Percentiles rank a stretch among this genome's conserved stretches.
These are phyloP conservation scores for Physcomitrellopsis africana DNA, from an alignment of 225 moss, liverwort and hornwort species.

Conservation along the genomic window DNA sequence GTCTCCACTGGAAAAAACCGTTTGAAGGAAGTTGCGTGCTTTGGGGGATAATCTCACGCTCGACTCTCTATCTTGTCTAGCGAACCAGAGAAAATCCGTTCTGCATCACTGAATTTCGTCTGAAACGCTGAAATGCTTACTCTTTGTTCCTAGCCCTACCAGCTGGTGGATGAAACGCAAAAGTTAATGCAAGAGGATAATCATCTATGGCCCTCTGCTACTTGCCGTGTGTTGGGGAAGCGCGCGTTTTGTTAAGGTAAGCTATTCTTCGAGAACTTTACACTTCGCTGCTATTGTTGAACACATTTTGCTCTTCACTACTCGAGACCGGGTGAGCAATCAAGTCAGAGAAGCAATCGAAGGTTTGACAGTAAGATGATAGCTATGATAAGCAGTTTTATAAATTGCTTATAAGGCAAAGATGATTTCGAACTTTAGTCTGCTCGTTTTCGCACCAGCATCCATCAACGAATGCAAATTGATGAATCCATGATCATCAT, in stretches of 20 bases:
- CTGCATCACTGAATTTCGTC: neutral
- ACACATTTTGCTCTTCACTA: too few species aligned
- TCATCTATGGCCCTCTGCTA: conserved; percentile 36
- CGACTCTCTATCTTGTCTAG: neutral
- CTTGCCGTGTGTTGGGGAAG: conserved; percentile 31
- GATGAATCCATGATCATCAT: neutral
- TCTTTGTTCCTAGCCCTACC: neutral
- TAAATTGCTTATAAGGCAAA: too few species aligned
- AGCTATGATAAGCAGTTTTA: too few species aligned
- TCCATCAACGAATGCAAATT: neutral
- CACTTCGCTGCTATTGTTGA: neutral
- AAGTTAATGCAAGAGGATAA: neutral
- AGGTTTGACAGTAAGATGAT: too few species aligned
- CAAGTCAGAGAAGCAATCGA: too few species aligned
- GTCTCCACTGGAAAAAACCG: neutral
- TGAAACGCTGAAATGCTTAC: neutral
- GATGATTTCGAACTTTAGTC: neutral
- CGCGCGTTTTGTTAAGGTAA: conserved; percentile 25
- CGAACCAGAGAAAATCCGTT: too few species aligned
- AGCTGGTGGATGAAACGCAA: neutral
- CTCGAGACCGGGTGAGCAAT: too few species aligned
- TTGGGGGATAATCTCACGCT: neutral
- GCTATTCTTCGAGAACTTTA: neutral
- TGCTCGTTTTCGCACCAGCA: neutral
- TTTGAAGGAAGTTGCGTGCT: neutral